Percentiles rank a stretch among this genome's conserved stretches.
These are phyloP conservation scores for Nicotiana paniculata DNA, from an alignment of 257 asterid genomes.

Conservation along the genomic window DNA sequence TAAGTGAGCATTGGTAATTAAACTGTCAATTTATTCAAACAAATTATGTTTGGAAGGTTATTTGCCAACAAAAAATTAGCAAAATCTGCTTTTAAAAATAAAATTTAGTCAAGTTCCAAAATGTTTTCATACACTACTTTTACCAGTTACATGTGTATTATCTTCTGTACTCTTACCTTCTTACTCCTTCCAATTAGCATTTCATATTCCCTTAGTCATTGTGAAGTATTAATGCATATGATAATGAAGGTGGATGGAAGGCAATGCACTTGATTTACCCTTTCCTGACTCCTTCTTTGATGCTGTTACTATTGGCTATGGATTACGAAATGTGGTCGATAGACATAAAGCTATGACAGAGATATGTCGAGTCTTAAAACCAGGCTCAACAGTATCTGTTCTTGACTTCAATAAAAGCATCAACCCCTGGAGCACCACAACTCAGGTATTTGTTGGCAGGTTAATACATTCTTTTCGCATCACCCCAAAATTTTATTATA, in stretches of 20 bases:
- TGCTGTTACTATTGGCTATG: constrained; percentile 83
- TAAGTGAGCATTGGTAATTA: constrained; percentile 46
- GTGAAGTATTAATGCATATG: constrained; percentile 3
- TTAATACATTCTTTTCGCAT: neutral
- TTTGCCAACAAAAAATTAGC: neutral
- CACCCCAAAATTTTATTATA: neutral
- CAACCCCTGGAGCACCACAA: constrained; percentile 32
- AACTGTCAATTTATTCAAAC: constrained; percentile 5
- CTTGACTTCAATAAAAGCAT: constrained; percentile 82
- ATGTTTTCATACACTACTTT: neutral
- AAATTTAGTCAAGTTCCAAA: neutral
- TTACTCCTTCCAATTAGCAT: neutral
- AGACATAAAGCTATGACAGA: constrained; percentile 58
- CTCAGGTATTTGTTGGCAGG: constrained; percentile 46
- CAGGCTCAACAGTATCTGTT: constrained; percentile 59
- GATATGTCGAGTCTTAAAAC: constrained; percentile 66
- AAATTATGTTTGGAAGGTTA: neutral
- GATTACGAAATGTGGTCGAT: constrained; percentile 68
- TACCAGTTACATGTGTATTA: neutral
- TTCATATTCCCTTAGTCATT: neutral
- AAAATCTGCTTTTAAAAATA: neutral
- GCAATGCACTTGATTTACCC: constrained; percentile 72
- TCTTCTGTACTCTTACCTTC: neutral
- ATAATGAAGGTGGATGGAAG: constrained; percentile 74
- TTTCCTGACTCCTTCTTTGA: constrained; percentile 61